Evolutionary conservation across 2,329 filamentous ascomycete genomes (phyloP).

Genomic region (Ophiostoma perfectum): DNA sequence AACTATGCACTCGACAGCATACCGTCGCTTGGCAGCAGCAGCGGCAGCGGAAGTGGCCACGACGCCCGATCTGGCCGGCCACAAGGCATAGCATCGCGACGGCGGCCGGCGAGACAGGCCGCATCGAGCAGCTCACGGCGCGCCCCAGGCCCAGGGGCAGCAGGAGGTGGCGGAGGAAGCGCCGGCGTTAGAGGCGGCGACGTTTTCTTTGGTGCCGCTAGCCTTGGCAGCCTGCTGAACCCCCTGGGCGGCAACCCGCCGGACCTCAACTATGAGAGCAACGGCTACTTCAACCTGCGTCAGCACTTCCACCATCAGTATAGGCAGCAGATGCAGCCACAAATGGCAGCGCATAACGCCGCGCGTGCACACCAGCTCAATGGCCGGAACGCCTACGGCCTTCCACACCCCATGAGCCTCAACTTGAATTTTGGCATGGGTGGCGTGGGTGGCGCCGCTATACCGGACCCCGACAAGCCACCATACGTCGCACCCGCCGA

Average conservation of each 20-base stretch:
- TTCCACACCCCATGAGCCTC: too few species aligned
- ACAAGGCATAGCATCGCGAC: background rate
- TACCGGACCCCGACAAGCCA: conserved; percentile 32
- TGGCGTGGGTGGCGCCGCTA: background rate
- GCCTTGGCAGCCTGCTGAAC: conserved; percentile 18
- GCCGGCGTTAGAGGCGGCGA: background rate
- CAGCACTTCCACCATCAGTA: background rate
- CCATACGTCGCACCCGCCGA: conserved; percentile 59
- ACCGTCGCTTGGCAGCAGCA: background rate
- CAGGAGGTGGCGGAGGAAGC: too few species aligned
- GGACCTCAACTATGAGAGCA: conserved; percentile 33
- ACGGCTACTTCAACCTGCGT: conserved; percentile 26
- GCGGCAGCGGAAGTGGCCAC: background rate
- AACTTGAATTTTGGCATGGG: background rate
- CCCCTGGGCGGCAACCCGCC: conserved; percentile 30
- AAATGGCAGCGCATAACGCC: too few species aligned
- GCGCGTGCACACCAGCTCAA: background rate
- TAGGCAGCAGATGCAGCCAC: background rate
- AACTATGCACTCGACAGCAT: conserved; percentile 2
- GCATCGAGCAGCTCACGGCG: too few species aligned
- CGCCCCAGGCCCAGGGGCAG: too few species aligned
- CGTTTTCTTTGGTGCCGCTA: background rate
- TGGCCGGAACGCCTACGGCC: too few species aligned
- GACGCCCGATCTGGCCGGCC: background rate
- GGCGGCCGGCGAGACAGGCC: background rate